Evolutionary conservation across 1,139 yeast genomes (phyloP).

Genomic region (Taphrina betulina): DNA sequence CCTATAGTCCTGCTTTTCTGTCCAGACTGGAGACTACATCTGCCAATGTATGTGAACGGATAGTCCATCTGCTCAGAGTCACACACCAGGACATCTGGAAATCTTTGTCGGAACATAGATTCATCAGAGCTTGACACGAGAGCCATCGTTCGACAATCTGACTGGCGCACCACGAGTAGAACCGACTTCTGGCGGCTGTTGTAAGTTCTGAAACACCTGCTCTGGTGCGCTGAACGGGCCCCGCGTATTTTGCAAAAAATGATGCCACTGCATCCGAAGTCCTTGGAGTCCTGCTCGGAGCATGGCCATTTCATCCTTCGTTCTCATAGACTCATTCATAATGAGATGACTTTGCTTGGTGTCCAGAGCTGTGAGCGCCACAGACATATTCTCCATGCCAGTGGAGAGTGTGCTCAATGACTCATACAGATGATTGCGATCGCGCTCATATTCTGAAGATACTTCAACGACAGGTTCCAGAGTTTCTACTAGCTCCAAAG

Average conservation of each 20-base stretch:
- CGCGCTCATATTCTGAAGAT: conserved; percentile 23
- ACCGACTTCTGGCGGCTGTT: no score
- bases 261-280: conserved; percentile 24
- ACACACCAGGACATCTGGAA: no score
- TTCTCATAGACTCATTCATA: conserved; percentile 21
- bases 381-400: conserved; percentile 11
- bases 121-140: no score
- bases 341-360: conserved; percentile 16
- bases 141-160: no score
- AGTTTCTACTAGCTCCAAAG: neutral
- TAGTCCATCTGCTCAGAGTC: no score
- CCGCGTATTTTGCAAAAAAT: conserved; percentile 23
- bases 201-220: no score
- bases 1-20: no score
- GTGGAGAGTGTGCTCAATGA: conserved; percentile 7
- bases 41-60: no score
- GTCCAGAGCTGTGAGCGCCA: conserved; percentile 13
- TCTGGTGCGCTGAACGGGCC: no score
- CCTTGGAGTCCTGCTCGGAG: conserved; percentile 24
- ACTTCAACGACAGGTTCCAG: conserved; percentile 18
- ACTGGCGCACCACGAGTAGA: no score
- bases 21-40: no score
- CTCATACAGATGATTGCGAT: conserved; percentile 24
- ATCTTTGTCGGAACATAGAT: no score
- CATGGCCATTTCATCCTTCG: conserved; percentile 28